These are phyloP conservation scores for Prunus yedoensis DNA, from an alignment of 331 rosid genomes.

Conservation along the genomic window DNA sequence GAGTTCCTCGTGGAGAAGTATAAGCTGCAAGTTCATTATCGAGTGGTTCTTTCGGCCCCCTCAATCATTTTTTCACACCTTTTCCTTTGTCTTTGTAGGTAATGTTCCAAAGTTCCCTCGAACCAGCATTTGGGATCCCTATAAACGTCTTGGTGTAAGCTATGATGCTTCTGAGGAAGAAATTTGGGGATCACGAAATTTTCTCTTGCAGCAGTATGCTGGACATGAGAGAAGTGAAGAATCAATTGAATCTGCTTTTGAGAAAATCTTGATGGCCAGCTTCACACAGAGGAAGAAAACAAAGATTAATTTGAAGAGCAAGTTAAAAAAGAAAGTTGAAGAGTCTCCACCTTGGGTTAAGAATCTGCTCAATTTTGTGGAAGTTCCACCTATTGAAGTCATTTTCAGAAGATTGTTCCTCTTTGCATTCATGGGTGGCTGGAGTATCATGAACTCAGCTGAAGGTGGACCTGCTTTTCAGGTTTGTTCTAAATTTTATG, in stretches of 20 bases:
- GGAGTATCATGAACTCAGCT: conserved; percentile 97
- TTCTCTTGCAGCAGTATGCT: conserved; percentile 82
- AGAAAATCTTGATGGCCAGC: conserved; percentile 85
- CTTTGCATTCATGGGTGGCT: conserved; percentile 92
- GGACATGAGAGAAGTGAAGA: conserved; percentile 93
- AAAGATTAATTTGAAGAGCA: conserved; percentile 86
- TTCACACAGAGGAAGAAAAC: conserved; percentile 84
- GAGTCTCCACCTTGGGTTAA: conserved; percentile 96
- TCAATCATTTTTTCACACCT: not conserved
- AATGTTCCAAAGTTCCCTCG: conserved; percentile 76
- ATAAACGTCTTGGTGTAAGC: conserved; percentile 77
- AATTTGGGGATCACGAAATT: conserved; percentile 93
- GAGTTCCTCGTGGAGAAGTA: not conserved
- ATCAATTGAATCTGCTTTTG: conserved; percentile 94
- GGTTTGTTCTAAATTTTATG: conserved; percentile 52
- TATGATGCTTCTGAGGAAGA: conserved; percentile 93
- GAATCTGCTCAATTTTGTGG: conserved; percentile 74
- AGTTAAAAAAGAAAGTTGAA: conserved; percentile 89
- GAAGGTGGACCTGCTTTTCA: conserved; percentile 99
- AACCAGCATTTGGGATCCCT: conserved; percentile 81
- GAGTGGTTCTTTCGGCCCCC: not conserved
- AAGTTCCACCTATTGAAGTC: conserved; percentile 80
- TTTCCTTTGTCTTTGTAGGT: conserved; percentile 34
- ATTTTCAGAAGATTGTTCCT: conserved; percentile 88
- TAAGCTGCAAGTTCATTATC: not conserved